Evolutionary conservation across 768 basidiomycete genomes (phyloP).

Genomic region (Tylopilus plumbeoviolaceoides): DNA sequence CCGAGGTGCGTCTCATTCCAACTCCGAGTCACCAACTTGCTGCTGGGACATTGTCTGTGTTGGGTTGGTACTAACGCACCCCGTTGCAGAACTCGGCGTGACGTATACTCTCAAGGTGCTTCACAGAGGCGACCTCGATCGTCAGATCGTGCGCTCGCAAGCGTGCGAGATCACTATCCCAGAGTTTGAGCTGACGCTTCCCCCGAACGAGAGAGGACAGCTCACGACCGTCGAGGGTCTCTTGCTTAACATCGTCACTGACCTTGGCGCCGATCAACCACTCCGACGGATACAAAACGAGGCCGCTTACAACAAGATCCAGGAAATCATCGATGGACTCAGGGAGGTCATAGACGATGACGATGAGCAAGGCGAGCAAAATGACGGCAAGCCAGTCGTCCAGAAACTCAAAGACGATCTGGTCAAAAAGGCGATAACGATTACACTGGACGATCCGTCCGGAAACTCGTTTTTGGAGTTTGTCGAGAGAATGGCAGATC

Average conservation of each 20-base stretch:
- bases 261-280: slow-evolving; percentile 80
- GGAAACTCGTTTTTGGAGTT: slow-evolving; percentile 98
- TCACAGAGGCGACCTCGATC: slow-evolving; percentile 73
- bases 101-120: slow-evolving; percentile 79
- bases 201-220: slow-evolving; percentile 75
- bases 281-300: slow-evolving; percentile 78
- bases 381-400: slow-evolving; percentile 26
- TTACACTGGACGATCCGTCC: slow-evolving; percentile 87
- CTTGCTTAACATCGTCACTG: slow-evolving; percentile 73
- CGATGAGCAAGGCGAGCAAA: slow-evolving; percentile 39
- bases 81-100: slow-evolving; percentile 67
- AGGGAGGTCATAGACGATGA: slow-evolving; percentile 60
- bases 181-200: slow-evolving; percentile 88
- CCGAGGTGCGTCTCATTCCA: slow-evolving; percentile 51
- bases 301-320: slow-evolving; percentile 66
- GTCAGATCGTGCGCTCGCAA: slow-evolving; percentile 89
- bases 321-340: slow-evolving; percentile 65
- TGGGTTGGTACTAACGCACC: too few species aligned
- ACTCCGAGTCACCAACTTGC: too few species aligned
- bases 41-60: too few species aligned
- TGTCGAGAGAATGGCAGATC: slow-evolving; percentile 78
- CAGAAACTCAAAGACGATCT: slow-evolving; percentile 37
- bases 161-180: slow-evolving; percentile 80
- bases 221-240: slow-evolving; percentile 97
- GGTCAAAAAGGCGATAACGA: slow-evolving; percentile 70